Conservation (phyloP, 352 stramenopile species). For the Thalassiosira ordinaria region DNA sequence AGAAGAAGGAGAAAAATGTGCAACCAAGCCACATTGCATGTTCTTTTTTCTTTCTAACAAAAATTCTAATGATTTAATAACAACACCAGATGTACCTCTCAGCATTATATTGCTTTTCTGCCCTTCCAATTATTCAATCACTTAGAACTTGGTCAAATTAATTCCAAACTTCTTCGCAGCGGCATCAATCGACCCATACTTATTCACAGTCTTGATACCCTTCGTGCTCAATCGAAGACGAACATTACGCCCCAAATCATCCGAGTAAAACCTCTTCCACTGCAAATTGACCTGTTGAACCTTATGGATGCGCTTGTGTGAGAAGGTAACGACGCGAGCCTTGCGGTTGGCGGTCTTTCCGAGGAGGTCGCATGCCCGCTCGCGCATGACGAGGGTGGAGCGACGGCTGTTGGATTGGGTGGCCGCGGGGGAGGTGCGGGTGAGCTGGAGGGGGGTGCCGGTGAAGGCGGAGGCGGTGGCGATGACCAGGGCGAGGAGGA, state of each 20-base stretch:
- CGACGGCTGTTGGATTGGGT: slow-evolving; percentile 13
- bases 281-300: slow-evolving; percentile 85
- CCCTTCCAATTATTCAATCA: slow-evolving; percentile 7
- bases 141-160: slow-evolving; percentile 80
- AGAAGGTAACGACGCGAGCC: slow-evolving; percentile 83
- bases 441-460: slow-evolving; percentile 60
- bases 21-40: too few species aligned
- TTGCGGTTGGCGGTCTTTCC: slow-evolving; percentile 82
- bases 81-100: neutral
- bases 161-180: slow-evolving; percentile 84
- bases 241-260: slow-evolving; percentile 74
- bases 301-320: slow-evolving; percentile 81
- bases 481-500: slow-evolving; percentile 64
- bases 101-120: neutral
- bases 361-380: slow-evolving; percentile 80
- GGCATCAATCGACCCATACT: slow-evolving; percentile 82
- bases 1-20: too few species aligned
- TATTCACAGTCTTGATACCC: slow-evolving; percentile 86
- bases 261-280: slow-evolving; percentile 80
- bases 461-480: slow-evolving; percentile 66
- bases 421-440: slow-evolving; percentile 15
- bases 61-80: slow-evolving; percentile 13
- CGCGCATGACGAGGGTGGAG: slow-evolving; percentile 76
- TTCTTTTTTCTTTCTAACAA: too few species aligned
- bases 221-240: slow-evolving; percentile 80